These are phyloP conservation scores for Dentipellis sp. DNA, from an alignment of 768 basidiomycete genomes.

Conservation along the genomic window DNA sequence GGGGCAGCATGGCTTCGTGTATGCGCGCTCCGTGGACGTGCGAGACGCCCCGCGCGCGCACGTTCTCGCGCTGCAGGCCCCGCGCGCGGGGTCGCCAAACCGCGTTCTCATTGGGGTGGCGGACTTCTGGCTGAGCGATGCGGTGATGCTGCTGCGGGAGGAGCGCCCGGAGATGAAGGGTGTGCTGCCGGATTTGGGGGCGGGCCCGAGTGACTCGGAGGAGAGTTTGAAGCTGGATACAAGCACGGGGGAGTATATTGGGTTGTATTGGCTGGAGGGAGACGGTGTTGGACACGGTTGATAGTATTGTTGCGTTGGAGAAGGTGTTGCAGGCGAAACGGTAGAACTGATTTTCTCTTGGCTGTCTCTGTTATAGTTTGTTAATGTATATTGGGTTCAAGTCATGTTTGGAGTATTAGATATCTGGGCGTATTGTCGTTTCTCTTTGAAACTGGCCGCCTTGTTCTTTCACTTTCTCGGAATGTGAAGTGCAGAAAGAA, in stretches of 20 bases:
- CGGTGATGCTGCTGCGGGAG: background rate
- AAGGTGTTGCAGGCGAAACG: background rate
- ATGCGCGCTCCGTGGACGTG: background rate
- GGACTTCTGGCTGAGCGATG: background rate
- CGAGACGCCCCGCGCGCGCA: background rate
- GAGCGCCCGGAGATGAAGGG: background rate
- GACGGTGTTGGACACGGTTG: conserved; percentile 3
- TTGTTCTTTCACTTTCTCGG: too few relatives aligned
- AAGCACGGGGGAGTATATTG: background rate
- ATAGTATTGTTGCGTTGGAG: background rate
- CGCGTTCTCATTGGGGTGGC: background rate
- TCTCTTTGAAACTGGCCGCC: too few relatives aligned
- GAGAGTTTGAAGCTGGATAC: background rate
- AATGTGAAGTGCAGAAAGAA: too few relatives aligned
- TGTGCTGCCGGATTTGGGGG: background rate
- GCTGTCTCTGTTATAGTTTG: too few relatives aligned
- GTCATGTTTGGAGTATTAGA: too few relatives aligned
- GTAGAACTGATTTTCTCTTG: background rate
- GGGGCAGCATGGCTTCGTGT: background rate
- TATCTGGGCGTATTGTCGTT: too few relatives aligned
- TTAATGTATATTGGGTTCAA: too few relatives aligned
- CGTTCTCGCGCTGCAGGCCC: background rate
- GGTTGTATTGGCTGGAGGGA: background rate
- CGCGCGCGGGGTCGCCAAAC: background rate
- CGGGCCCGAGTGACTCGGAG: conserved; percentile 4